Percentiles rank a stretch among this genome's conserved stretches.
These are phyloP conservation scores for Acacia crassicarpa DNA, from an alignment of 306 rosid species.

Conservation along the genomic window DNA sequence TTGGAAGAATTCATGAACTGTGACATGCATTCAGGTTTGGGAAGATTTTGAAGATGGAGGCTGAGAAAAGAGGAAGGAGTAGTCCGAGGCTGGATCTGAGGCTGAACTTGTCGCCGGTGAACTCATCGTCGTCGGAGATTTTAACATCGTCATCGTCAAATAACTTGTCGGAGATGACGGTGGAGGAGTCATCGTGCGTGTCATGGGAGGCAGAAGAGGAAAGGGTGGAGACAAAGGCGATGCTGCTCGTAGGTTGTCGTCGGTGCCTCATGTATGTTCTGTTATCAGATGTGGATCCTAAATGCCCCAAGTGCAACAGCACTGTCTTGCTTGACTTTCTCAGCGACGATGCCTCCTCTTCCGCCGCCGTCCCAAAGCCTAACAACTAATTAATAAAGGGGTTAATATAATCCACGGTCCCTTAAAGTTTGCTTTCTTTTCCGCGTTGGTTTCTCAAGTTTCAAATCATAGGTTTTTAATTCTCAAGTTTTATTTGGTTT, in stretches of 20 bases:
- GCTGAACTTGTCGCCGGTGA: constrained; percentile 40
- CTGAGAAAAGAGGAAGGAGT: constrained; percentile 5
- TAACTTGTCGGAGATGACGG: constrained; percentile 24
- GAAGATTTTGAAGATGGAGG: background rate
- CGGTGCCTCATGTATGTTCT: constrained; percentile 62
- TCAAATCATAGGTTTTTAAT: too few relatives aligned
- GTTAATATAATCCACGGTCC: too few relatives aligned
- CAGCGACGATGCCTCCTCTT: background rate
- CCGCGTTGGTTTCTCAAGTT: fast-evolving
- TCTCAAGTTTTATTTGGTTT: too few relatives aligned
- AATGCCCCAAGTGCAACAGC: constrained; percentile 62
- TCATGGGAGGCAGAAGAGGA: constrained; percentile 32
- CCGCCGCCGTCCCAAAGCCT: background rate
- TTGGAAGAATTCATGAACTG: background rate
- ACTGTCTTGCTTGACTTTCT: constrained; percentile 51
- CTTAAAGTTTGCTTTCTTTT: too few relatives aligned
- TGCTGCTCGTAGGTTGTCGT: constrained; percentile 58
- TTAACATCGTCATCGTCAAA: background rate
- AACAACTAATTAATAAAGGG: background rate
- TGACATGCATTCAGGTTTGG: background rate
- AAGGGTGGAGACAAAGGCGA: constrained; percentile 26
- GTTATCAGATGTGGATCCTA: constrained; percentile 45
- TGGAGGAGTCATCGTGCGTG: constrained; percentile 28
- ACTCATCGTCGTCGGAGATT: background rate
- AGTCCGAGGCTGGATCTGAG: constrained; percentile 38